Percentiles rank a stretch among this genome's conserved stretches.
phyloP scores from a whole-genome alignment of 1,284 basidiomycete species.

The Mycosarcoma maydis region DNA sequence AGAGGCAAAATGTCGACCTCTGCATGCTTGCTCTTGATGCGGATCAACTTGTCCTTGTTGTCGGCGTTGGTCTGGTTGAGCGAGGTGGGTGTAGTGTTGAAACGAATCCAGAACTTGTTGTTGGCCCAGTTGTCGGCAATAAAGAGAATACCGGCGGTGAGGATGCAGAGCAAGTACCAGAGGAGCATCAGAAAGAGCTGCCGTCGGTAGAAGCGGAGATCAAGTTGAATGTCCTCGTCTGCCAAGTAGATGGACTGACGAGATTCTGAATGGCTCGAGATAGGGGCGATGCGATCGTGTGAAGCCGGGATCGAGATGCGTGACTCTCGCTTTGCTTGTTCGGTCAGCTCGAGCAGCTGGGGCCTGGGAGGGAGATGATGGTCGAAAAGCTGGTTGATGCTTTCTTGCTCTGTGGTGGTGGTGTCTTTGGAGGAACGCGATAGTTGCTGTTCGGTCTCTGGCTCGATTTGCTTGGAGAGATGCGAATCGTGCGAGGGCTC shows the following conservation, averaged over 20 bases:
- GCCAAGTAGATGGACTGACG: constrained; percentile 45
- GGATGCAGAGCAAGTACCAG: constrained; percentile 42
- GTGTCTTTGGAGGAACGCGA: constrained; percentile 15
- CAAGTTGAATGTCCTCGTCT: constrained; percentile 46
- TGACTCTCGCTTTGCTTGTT: constrained; percentile 20
- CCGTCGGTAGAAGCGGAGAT: constrained; percentile 41
- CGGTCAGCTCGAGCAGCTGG: constrained; percentile 18
- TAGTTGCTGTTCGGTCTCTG: neutral
- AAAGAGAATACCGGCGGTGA: constrained; percentile 44
- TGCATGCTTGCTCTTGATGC: constrained; percentile 44
- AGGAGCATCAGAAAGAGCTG: constrained; percentile 14
- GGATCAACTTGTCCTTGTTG: constrained; percentile 27
- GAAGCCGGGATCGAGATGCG: constrained; percentile 18
- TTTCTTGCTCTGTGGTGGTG: constrained; percentile 10
- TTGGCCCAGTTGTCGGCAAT: constrained; percentile 39
- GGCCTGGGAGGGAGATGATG: constrained; percentile 35
- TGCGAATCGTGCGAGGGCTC: constrained; percentile 25
- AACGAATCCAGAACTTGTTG: constrained; percentile 46
- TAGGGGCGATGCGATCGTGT: neutral
- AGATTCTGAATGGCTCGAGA: neutral
- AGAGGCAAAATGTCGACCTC: constrained; percentile 40
- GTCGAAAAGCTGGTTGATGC: constrained; percentile 17
- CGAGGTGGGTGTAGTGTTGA: constrained; percentile 18
- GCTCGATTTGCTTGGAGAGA: constrained; percentile 12
- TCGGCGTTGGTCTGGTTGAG: constrained; percentile 1